Evolutionary conservation across 2,329 filamentous ascomycete species (phyloP).

Genomic region (Colletotrichum sp.): DNA sequence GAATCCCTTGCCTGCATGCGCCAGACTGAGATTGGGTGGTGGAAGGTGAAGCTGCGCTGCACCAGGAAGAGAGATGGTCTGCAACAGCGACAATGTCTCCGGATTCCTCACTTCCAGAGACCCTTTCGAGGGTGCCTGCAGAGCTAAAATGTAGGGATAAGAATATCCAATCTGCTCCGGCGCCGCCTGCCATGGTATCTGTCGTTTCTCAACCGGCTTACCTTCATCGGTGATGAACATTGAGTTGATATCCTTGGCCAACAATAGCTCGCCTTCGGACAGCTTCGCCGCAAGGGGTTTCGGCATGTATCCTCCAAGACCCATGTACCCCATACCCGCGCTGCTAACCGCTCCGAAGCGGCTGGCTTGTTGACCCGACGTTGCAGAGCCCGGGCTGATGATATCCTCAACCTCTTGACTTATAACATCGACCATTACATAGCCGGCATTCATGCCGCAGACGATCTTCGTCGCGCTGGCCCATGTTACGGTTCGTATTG

Average conservation of each 20-base stretch:
- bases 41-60: constrained; percentile 89
- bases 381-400: constrained; percentile 74
- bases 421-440: constrained; percentile 85
- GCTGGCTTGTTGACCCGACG: constrained; percentile 65
- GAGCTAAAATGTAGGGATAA: constrained; percentile 90
- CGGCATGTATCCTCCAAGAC: constrained; percentile 88
- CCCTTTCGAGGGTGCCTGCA: constrained; percentile 84
- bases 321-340: constrained; percentile 95
- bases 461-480: constrained; percentile 85
- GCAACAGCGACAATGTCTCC: constrained; percentile 86
- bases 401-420: constrained; percentile 79
- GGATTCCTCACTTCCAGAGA: constrained; percentile 91
- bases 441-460: constrained; percentile 89
- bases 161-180: constrained; percentile 95
- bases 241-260: constrained; percentile 98
- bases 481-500: constrained; percentile 91
- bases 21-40: constrained; percentile 90
- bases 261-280: constrained; percentile 80
- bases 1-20: constrained; percentile 95
- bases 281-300: constrained; percentile 87
- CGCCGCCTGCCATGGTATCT: constrained; percentile 89
- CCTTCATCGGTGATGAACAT: constrained; percentile 88
- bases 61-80: constrained; percentile 81
- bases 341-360: constrained; percentile 84
- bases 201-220: constrained; percentile 79